These are phyloP conservation scores for Tulasnella sp. DNA, from an alignment of 768 basidiomycete species.

Conservation along the genomic window DNA sequence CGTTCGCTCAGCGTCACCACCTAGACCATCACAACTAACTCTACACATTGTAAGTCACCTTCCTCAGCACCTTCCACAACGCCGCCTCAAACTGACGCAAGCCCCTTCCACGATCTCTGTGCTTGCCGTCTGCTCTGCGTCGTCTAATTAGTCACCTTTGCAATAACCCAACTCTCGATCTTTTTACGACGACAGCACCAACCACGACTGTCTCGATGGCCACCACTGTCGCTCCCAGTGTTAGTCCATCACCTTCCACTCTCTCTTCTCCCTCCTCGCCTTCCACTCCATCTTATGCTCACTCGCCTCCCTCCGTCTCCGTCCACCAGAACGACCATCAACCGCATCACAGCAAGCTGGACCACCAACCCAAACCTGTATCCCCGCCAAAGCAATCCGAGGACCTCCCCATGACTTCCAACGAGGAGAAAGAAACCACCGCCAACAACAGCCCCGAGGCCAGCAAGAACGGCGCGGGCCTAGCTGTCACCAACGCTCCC, in stretches of 20 bases:
- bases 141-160: constrained; percentile 11
- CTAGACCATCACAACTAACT: neutral
- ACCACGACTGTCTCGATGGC: neutral
- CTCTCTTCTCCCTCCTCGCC: neutral
- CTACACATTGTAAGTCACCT: neutral
- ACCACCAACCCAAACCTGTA: neutral
- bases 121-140: neutral
- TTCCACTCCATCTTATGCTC: neutral
- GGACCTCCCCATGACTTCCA: neutral
- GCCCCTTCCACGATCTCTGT: neutral
- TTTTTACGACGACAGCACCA: neutral
- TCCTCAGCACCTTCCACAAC: neutral
- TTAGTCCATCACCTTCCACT: constrained; percentile 8
- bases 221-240: neutral
- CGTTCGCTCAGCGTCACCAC: neutral
- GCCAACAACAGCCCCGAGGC: neutral
- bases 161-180: neutral
- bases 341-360: neutral
- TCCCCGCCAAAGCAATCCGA: neutral
- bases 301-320: neutral
- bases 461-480: neutral
- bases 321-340: neutral
- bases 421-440: neutral
- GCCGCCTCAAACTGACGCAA: neutral
- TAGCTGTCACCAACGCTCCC: constrained; percentile 8